Evolutionary conservation across 2,329 filamentous ascomycete genomes (phyloP), one percentile per base, ranked within the genome.

Genomic region (Arthroderma sp.): DNA sequence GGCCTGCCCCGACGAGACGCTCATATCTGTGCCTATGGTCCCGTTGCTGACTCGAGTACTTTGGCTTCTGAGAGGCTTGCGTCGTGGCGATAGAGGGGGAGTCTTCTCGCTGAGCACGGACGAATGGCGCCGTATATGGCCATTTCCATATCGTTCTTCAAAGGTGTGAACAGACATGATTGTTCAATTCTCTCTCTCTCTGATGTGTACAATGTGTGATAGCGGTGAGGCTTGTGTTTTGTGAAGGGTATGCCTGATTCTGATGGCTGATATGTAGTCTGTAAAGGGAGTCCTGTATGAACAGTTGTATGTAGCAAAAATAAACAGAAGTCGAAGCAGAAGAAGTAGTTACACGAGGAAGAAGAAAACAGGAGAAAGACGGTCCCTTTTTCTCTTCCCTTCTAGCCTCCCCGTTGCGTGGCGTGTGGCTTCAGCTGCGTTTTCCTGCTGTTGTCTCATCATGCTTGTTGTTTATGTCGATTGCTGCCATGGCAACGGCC

Each of bases 1-100:
- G 72, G 91, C 85, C 68, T 84, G 80, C 66, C 85, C 86, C 55
- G 76, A 78, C 60, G 84, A 85, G 61, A 81, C 79, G 74, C 87
- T 91, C 74, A 84, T 84, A 71, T 84, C 85, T 63, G 89, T 95
- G 79, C 87, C 91, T 71, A 90, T 86, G 62, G 88, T 95, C 69
- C 89, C 89, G 74, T 95, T 88, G 77, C 89, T 95, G 63, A 87
- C 86, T 70, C 88, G 79, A 61, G 80, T 76, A 63, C 78, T 80
- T 58, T 81, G 76, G 54, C 75, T 77, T 65, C 79, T 75, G 57
- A 73, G 72, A 59, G 77, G 78, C 61, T 67, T 75, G 63, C 74
- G 69, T 61, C 67, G 71, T 31, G 74, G 73, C 35, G 72, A 73
- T 59, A 70, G 65, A 19, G 72, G 73, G 43, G 72, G 69, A 37